Evolutionary conservation across 345 rosid species (phyloP), one percentile per base, ranked within the genome.

Genomic region (Excoecaria agallocha): DNA sequence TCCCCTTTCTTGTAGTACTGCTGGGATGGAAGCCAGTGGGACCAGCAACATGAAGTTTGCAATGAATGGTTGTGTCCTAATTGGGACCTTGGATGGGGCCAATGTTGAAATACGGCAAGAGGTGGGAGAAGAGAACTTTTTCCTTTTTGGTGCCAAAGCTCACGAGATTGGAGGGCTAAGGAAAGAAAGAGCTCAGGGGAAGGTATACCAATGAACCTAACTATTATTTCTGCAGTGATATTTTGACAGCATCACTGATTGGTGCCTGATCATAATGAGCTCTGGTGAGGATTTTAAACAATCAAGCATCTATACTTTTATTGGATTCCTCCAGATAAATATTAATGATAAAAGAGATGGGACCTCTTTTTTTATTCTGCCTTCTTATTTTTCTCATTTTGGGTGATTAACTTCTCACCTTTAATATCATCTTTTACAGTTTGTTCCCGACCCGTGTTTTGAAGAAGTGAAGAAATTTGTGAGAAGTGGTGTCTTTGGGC

Each of bases 11-110:
- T 71, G 77, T 77, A 90, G 97, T 79, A 92, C 94, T 24, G 93
- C 94, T 71, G 97, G 97, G n/a, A 92, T 92, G 97, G 97, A 92
- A 79, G 97, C 97, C 35, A 92, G 97, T 80, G 97, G 97, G 82
- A 92, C 97, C 67, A 90, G 97, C 84, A 92, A 92, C 82, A 92
- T 92, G 97, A 92, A 92, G 85, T 92, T 92, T 77, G 79, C 94
- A 9, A 91, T 92, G 97, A 92, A 92, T 72, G 93, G 94, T 50
- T 90, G 97, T 74, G 68, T 90, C 72, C 81, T 85, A 68, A 92
- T 92, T 52, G 97, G 97, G 66, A 92, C 97, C 22, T 81, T 92
- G 79, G 97, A 92, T 79, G 94, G 97, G 19, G 94, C 97, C 17
- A 92, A 92, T 60, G 97, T 92, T 12, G 97, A 92, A 79, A 92